Evolutionary conservation across 352 stramenopile genomes (phyloP), one percentile per base, ranked within the genome.

Genomic region (Globisporangium polare): DNA sequence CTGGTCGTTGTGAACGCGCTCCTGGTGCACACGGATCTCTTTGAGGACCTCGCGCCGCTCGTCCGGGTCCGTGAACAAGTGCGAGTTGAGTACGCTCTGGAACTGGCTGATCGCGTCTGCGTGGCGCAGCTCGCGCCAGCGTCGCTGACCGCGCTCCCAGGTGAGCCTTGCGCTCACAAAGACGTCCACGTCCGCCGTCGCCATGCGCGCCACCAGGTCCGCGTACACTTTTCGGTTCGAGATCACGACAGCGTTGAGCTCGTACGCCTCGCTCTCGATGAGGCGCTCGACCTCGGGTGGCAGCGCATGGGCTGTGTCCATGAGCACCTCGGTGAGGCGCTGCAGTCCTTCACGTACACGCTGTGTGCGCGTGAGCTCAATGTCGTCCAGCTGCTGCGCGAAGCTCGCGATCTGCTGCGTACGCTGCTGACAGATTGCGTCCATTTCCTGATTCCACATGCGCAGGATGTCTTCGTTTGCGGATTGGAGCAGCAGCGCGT

Each of bases 201-300:
- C 71, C 60, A 96, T 75, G 31, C 74, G 78, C 2, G 79, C 83
- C 27, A 90, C 69, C 15, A 94, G 62, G 59, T 93, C 77, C 6
- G 84, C 80, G 54, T 96, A 92, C 42, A 82, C 69, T 47, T 74
- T 73, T 9, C 84, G 72, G 55, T 97, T 97, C 8, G 73, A 80
- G 46, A 92, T 92, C 31, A 97, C 73, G 12, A 96, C 86, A 0
- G 73, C 71, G 58, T 97, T 95, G 0, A 94, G 52, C 57, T 96
- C 87, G 41, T 86, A 75, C 15, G 80, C 78, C 63, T 94, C 83
- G 22, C 57, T 64, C 64, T 92, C 85, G 31, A 94, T 80, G 55
- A 92, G 80, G 20, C 85, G 75, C 59, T 91, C 83, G 18, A 90
- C 78, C 71, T 91, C 83, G 41, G 70, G 65, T 27, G 80, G 72